Percentiles rank a stretch among this genome's conserved stretches.
These are phyloP conservation scores for Tripidium arundinaceum DNA, from an alignment of 202 grass and related monocot genomes.

Conservation along the genomic window DNA sequence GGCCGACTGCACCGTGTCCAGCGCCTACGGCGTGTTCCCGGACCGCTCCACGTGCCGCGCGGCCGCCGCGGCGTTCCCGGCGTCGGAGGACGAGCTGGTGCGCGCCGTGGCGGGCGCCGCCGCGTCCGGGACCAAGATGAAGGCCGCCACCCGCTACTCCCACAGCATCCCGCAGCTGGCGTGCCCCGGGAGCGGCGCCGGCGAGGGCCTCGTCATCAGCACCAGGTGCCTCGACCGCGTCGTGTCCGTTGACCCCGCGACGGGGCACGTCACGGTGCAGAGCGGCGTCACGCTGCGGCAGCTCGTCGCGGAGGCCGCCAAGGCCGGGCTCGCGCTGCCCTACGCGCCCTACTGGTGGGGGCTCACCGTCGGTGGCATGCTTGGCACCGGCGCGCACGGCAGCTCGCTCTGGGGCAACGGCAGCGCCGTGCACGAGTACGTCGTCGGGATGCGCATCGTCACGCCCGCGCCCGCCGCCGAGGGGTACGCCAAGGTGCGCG, in stretches of 20 bases:
- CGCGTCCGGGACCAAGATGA: slow-evolving; percentile 23
- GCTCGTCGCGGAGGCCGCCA: slow-evolving; percentile 34
- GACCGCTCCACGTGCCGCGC: slow-evolving; percentile 44
- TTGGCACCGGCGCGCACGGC: slow-evolving; percentile 55
- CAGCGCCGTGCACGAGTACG: slow-evolving; percentile 58
- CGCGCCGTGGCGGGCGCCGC: too few species aligned
- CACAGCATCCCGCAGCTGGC: slow-evolving; percentile 58
- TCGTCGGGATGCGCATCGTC: slow-evolving; percentile 41
- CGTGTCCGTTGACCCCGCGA: slow-evolving; percentile 18
- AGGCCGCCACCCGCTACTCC: slow-evolving; percentile 40
- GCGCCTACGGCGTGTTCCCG: slow-evolving; percentile 49
- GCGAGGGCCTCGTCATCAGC: slow-evolving; percentile 29
- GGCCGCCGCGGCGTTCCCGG: slow-evolving; percentile 27
- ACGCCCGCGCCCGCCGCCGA: slow-evolving; percentile 31
- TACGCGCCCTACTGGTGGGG: slow-evolving; percentile 56
- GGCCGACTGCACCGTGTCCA: slow-evolving; percentile 35
- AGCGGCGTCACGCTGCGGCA: slow-evolving; percentile 36
- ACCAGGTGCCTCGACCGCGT: slow-evolving; percentile 29
- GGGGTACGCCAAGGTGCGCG: slow-evolving; percentile 31
- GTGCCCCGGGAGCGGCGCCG: slow-evolving; percentile 30
- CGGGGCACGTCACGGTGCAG: slow-evolving; percentile 33
- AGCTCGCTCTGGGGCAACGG: slow-evolving; percentile 53
- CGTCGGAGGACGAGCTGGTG: neutral
- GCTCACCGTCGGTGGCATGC: slow-evolving; percentile 45
- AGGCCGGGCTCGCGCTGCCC: slow-evolving; percentile 34